Evolutionary conservation across 345 rosid species (phyloP).

Genomic region (Sisymbrium irio): DNA sequence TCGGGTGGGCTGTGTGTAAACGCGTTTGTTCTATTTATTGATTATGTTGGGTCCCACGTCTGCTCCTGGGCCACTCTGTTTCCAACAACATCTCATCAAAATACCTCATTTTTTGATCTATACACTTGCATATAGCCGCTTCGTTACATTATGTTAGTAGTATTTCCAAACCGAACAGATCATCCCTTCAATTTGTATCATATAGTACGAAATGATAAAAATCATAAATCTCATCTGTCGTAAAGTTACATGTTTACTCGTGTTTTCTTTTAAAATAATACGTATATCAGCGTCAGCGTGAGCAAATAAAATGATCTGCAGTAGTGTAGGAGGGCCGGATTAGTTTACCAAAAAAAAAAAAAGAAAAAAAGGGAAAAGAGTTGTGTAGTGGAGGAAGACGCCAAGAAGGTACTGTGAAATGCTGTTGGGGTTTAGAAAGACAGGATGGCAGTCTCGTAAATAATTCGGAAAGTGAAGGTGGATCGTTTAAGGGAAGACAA

Average conservation of each 20-base stretch:
- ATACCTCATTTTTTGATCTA: too few species aligned
- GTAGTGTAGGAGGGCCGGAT: background rate
- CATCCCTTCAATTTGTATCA: too few species aligned
- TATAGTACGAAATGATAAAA: background rate
- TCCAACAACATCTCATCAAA: background rate
- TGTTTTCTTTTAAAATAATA: too few species aligned
- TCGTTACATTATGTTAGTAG: too few species aligned
- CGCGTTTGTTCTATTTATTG: slow-evolving; percentile 25
- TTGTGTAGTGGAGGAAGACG: background rate
- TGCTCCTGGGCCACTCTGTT: background rate
- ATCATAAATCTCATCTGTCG: background rate
- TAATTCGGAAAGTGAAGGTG: slow-evolving; percentile 6
- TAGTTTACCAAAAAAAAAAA: background rate
- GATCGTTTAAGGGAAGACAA: slow-evolving; percentile 32
- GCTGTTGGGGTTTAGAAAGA: slow-evolving; percentile 40
- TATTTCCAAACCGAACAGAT: too few species aligned
- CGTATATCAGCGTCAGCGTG: too few species aligned
- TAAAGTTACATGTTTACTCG: background rate
- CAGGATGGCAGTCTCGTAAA: slow-evolving; percentile 33
- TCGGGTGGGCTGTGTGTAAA: background rate
- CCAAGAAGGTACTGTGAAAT: slow-evolving; percentile 14
- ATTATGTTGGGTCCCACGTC: slow-evolving; percentile 26
- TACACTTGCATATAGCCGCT: too few species aligned
- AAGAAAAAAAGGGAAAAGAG: background rate
- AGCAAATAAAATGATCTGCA: too few species aligned